Conservation (phyloP, 2,329 filamentous ascomycete genomes). For the Lecanicillium sp. region DNA sequence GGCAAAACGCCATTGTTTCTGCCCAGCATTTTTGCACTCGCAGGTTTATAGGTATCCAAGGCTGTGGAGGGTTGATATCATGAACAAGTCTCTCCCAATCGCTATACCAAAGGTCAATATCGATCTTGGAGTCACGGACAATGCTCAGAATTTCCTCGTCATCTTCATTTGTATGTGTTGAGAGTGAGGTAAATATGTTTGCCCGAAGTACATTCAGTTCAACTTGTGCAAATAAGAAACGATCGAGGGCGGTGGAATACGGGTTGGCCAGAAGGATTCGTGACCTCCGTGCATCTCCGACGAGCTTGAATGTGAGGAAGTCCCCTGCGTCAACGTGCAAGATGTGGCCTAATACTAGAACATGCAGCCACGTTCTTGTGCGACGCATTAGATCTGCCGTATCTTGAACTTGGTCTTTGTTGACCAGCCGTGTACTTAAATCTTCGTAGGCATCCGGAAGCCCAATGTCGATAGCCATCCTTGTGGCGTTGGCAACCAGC, state of each 20-base stretch:
- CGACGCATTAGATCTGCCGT: conserved; percentile 27
- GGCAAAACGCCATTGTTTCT: conserved; percentile 41
- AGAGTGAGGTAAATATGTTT: conserved; percentile 27
- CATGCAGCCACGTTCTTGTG: conserved; percentile 41
- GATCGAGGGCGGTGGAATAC: conserved; percentile 36
- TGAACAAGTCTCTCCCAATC: conserved; percentile 21
- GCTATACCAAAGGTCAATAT: conserved; percentile 40
- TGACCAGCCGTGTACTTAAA: conserved; percentile 16
- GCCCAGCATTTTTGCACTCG: conserved; percentile 46
- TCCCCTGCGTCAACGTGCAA: conserved; percentile 30
- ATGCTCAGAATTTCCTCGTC: conserved; percentile 28
- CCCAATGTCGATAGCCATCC: conserved; percentile 40
- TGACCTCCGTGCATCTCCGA: conserved; percentile 35
- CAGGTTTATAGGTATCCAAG: conserved; percentile 34
- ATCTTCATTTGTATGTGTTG: conserved; percentile 14
- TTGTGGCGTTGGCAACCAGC: conserved; percentile 38
- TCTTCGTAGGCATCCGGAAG: conserved; percentile 34
- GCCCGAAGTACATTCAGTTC: conserved; percentile 27
- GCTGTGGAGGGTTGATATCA: conserved; percentile 4
- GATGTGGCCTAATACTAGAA: conserved; percentile 44
- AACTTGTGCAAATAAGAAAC: conserved; percentile 43
- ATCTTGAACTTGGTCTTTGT: not conserved
- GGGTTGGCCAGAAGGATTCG: conserved; percentile 34
- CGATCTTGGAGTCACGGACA: conserved; percentile 35
- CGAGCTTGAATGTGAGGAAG: conserved; percentile 21